These are phyloP conservation scores for Centaurea solstitialis DNA, from an alignment of 129 eudicot species.

Conservation along the genomic window DNA sequence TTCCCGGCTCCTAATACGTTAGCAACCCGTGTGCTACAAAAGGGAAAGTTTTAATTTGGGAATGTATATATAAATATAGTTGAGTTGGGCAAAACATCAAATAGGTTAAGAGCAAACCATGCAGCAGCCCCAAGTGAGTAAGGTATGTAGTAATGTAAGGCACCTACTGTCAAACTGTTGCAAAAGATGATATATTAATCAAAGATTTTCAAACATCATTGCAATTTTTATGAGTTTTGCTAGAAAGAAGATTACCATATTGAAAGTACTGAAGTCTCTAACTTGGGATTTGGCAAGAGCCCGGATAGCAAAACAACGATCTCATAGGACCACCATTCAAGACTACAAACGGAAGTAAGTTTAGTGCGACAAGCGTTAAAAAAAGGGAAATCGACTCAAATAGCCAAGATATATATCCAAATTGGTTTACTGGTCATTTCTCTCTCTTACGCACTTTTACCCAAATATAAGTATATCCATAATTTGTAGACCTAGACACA, in stretches of 20 bases:
- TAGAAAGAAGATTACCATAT: constrained; percentile 44
- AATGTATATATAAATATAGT: background rate
- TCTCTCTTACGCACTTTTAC: too few species aligned
- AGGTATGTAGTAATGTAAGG: constrained; percentile 45
- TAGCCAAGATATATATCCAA: too few species aligned
- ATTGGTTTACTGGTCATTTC: too few species aligned
- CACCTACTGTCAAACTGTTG: constrained; percentile 37
- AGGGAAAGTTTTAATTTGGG: background rate
- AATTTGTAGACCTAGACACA: too few species aligned
- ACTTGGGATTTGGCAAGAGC: constrained; percentile 56
- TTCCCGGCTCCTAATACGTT: constrained; percentile 43
- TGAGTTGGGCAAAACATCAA: background rate
- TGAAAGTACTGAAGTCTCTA: constrained; percentile 65
- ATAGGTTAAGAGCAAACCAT: constrained; percentile 27
- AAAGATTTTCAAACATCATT: background rate
- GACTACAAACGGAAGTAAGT: constrained; percentile 26
- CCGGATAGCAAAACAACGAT: constrained; percentile 49
- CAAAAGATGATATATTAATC: constrained; percentile 4
- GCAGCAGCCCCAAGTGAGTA: constrained; percentile 59
- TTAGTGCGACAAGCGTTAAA: background rate
- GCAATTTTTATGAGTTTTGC: background rate
- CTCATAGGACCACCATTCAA: constrained; percentile 71
- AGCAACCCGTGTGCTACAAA: constrained; percentile 31
- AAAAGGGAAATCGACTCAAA: background rate
- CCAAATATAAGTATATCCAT: too few species aligned